Evolutionary conservation across 1,139 yeast genomes (phyloP).

Genomic region (Suhomyces chickasaworum): DNA sequence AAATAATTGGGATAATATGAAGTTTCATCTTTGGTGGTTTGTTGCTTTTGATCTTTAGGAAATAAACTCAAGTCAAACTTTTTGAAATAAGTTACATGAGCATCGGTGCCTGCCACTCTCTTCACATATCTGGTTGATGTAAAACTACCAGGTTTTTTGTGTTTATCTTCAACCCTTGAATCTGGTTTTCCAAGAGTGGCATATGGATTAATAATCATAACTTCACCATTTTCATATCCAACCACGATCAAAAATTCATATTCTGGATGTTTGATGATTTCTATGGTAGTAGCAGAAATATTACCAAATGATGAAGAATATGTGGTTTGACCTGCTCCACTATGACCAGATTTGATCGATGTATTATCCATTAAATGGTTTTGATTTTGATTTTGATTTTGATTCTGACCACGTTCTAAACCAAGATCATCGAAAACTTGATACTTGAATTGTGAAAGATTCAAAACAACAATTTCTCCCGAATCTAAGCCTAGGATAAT

Average conservation of each 20-base stretch:
- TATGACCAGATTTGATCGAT: slow-evolving; percentile 15
- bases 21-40: background rate
- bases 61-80: slow-evolving; percentile 42
- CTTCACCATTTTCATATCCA: slow-evolving; percentile 48
- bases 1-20: slow-evolving; percentile 15
- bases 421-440: slow-evolving; percentile 31
- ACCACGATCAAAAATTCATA: slow-evolving; percentile 38
- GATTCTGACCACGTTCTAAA: slow-evolving; percentile 14
- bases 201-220: slow-evolving; percentile 36
- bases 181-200: slow-evolving; percentile 11
- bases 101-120: slow-evolving; percentile 35
- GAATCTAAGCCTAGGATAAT: slow-evolving; percentile 40
- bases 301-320: slow-evolving; percentile 13
- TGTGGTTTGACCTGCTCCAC: slow-evolving; percentile 8
- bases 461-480: slow-evolving; percentile 37
- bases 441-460: slow-evolving; percentile 31
- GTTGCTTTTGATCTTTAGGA: slow-evolving; percentile 4
- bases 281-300: slow-evolving; percentile 37
- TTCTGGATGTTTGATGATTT: slow-evolving; percentile 32
- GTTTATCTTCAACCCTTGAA: slow-evolving; percentile 13
- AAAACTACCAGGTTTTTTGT: slow-evolving; percentile 8
- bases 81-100: slow-evolving; percentile 41
- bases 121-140: slow-evolving; percentile 24
- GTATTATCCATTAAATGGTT: slow-evolving; percentile 15
- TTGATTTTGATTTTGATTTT: too few species aligned